Evolutionary conservation across 805 yeast genomes (phyloP).

Genomic region (Kuraishia molischiana): DNA sequence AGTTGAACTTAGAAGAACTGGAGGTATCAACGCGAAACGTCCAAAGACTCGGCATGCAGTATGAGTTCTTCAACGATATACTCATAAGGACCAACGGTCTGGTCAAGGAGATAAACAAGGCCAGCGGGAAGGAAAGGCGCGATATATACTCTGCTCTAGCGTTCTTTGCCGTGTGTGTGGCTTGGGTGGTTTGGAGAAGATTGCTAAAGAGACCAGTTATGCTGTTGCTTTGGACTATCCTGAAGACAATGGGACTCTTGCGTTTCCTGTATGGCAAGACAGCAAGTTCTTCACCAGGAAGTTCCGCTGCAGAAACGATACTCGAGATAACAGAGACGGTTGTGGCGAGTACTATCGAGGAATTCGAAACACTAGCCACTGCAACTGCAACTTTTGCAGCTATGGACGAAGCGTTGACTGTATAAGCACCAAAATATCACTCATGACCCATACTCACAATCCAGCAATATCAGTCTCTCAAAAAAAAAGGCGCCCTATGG

Average conservation of each 20-base stretch:
- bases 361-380: background rate
- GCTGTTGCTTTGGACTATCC: conserved; percentile 35
- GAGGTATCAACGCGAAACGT: conserved; percentile 36
- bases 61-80: conserved; percentile 29
- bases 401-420: background rate
- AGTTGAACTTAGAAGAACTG: conserved; percentile 35
- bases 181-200: conserved; percentile 42
- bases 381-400: background rate
- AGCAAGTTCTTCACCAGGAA: background rate
- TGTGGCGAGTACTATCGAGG: background rate
- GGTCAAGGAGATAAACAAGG: conserved; percentile 41
- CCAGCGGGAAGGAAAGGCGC: conserved; percentile 36
- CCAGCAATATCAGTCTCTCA: too few species aligned
- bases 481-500: too few species aligned
- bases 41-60: conserved; percentile 27
- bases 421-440: background rate
- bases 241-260: conserved; percentile 21
- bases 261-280: background rate
- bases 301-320: background rate
- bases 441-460: too few species aligned
- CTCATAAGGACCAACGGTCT: conserved; percentile 32
- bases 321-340: background rate
- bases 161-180: conserved; percentile 32
- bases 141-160: conserved; percentile 38
- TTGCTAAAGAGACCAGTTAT: conserved; percentile 32